Base-by-base conservation (phyloP, 495 filamentous ascomycete genomes). In the Bacidia gigantensis region DNA sequence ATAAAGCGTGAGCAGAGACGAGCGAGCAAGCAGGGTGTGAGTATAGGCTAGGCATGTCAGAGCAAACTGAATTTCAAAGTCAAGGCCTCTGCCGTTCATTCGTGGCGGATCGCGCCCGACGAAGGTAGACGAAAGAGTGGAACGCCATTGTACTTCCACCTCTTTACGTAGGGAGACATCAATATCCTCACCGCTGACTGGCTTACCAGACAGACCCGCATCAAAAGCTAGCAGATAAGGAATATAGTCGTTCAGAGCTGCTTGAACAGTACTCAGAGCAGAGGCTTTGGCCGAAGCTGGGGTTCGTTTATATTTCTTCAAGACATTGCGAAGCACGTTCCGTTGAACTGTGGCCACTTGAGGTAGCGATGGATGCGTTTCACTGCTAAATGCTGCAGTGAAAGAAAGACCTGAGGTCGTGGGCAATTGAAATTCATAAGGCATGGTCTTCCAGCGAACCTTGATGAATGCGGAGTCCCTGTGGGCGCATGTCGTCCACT, bases 361-460 rank as follows among this genome's bases (percentile, higher is more conserved):
- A 10, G 86, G 86, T 11, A 95, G 76, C 0, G 89, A 89, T 5
- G 89, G 87, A 62, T 94, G 89, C 1, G 83, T 83, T 48, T 77
- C 72, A 51, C 64, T 65, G 54, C 46, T 59, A 60, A 89, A 79
- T 67, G 72, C 81, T 18, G 78, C 69, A 9, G 85, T 80, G 63
- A 94, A 90, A 35, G 82, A 82, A 58, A 89, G 78, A 41, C 79
- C 73, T 2, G 86, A 92, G 21, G 89, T 94, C 20, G 88, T 95
- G 2, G 89, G 86, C 35, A 95, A 77, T 26, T 73, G 70, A 60
- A 89, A 93, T 18, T 82, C 80, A 64, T 82, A 95, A 41, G 90
- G 87, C 89, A 95, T 95, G 26, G n/a, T n/a, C n/a, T n/a, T 53
- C 76, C 64, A 49, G 52, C 32, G 41, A 18, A 7, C 7, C 29